These are phyloP conservation scores for Neurospora sp. DNA, from an alignment of 495 filamentous ascomycete species.

Conservation along the genomic window DNA sequence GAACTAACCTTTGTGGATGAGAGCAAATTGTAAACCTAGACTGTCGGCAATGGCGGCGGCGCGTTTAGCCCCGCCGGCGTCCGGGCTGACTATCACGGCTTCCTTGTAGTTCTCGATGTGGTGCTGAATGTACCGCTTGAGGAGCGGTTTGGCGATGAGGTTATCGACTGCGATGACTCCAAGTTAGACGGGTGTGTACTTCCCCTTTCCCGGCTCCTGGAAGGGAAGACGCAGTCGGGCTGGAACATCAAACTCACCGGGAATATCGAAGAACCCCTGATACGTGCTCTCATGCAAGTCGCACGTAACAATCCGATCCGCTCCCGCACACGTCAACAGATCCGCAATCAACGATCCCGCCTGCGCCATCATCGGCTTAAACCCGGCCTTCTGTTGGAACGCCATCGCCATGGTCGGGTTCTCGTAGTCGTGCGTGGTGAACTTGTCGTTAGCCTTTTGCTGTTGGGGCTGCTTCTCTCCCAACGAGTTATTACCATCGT, in stretches of 20 bases:
- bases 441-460: conserved; percentile 27
- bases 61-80: conserved; percentile 92
- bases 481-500: not conserved
- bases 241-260: conserved; percentile 16
- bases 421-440: conserved; percentile 49
- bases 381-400: conserved; percentile 81
- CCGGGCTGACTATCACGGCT: conserved; percentile 88
- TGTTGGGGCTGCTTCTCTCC: conserved; percentile 22
- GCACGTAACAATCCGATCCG: conserved; percentile 53
- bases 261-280: conserved; percentile 97
- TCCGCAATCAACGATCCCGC: conserved; percentile 93
- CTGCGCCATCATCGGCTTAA: conserved; percentile 97
- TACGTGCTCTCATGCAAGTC: conserved; percentile 6
- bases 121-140: conserved; percentile 83
- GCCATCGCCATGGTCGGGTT: conserved; percentile 42
- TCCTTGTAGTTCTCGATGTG: conserved; percentile 79
- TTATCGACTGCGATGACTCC: conserved; percentile 58
- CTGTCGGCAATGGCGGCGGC: conserved; percentile 95
- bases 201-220: not conserved
- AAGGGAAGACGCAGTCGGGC: not conserved
- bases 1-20: conserved; percentile 83
- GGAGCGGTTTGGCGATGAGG: conserved; percentile 75
- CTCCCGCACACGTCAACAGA: conserved; percentile 87
- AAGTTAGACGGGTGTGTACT: not conserved
- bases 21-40: conserved; percentile 83